These are phyloP conservation scores for Eudorina sp. DNA, from an alignment of 139 green algal genomes.

Conservation along the genomic window DNA sequence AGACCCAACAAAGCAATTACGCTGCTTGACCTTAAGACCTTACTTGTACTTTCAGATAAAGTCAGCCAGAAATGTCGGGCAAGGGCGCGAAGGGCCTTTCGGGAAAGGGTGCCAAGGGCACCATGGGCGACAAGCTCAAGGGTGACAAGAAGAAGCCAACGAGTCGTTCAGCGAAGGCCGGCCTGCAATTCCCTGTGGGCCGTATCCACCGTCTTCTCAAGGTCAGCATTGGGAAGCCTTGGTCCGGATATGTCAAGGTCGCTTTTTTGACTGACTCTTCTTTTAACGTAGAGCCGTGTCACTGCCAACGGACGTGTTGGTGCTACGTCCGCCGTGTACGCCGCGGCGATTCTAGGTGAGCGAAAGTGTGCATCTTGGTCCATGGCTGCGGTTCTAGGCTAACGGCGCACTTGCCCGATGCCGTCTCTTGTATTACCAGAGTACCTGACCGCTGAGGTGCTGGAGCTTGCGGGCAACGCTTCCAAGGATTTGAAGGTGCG, in stretches of 20 bases:
- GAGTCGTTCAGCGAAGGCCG: slow-evolving; percentile 87
- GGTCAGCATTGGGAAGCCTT: slow-evolving; percentile 61
- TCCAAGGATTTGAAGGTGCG: slow-evolving; percentile 99
- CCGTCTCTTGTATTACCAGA: slow-evolving; percentile 63
- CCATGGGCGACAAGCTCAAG: slow-evolving; percentile 86
- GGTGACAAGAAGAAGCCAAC: slow-evolving; percentile 84
- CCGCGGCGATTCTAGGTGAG: slow-evolving; percentile 95
- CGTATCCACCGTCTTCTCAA: slow-evolving; percentile 98
- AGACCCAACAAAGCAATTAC: too few species aligned
- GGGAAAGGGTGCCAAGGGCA: slow-evolving; percentile 93
- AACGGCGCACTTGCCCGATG: too few species aligned
- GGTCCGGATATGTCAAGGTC: too few species aligned
- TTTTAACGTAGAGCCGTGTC: slow-evolving; percentile 79
- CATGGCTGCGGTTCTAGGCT: too few species aligned
- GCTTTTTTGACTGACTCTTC: not conserved
- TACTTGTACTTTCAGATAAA: too few species aligned
- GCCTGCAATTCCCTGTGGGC: slow-evolving; percentile 98
- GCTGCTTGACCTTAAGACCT: too few species aligned
- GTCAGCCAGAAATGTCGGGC: slow-evolving; percentile 32
- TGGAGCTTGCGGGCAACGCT: slow-evolving; percentile 99
- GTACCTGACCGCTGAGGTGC: slow-evolving; percentile 96
- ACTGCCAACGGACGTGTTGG: slow-evolving; percentile 96
- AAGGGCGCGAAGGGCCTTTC: slow-evolving; percentile 48
- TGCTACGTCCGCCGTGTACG: slow-evolving; percentile 98
- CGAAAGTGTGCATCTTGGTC: not conserved